phyloP scores from a whole-genome alignment of 2,329 filamentous ascomycete genomes.

The Cercospora sp. region DNA sequence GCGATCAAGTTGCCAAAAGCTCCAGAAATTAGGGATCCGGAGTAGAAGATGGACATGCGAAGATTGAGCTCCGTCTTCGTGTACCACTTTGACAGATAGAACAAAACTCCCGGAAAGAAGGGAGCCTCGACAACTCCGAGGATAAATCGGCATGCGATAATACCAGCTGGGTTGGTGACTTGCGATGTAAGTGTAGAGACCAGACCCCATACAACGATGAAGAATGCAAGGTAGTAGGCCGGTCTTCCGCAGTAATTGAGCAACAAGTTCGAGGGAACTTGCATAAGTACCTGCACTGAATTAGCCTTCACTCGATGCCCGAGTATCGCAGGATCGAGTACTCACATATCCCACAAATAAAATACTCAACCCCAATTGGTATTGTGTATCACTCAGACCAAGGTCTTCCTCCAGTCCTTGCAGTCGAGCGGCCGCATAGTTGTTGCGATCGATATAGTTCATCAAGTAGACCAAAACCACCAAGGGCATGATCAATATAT shows the following conservation, averaged over 20 bases:
- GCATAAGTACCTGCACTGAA: conserved; percentile 32
- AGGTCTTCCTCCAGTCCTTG: conserved; percentile 65
- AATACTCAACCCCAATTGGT: conserved; percentile 60
- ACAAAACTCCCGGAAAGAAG: conserved; percentile 48
- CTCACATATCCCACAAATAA: conserved; percentile 60
- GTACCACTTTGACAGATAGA: conserved; percentile 67
- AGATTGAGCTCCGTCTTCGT: conserved; percentile 66
- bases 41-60: conserved; percentile 66
- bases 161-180: conserved; percentile 31
- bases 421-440: conserved; percentile 66
- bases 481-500: conserved; percentile 66
- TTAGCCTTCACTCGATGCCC: conserved; percentile 6
- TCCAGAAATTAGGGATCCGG: conserved; percentile 67
- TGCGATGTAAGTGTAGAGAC: conserved; percentile 55
- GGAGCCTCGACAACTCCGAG: conserved; percentile 65
- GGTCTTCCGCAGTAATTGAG: conserved; percentile 64
- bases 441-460: conserved; percentile 47
- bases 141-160: conserved; percentile 53
- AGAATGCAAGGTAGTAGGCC: conserved; percentile 66
- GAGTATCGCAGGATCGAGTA: conserved; percentile 22
- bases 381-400: conserved; percentile 57
- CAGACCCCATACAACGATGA: conserved; percentile 76
- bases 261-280: conserved; percentile 67
- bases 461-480: conserved; percentile 62
- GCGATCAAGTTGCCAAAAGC: conserved; percentile 67